A percentile compares a stretch with the other conserved stretches of the same genome.
These are phyloP conservation scores for Leptoxyphium fumago DNA, from an alignment of 2,329 filamentous ascomycete genomes.

Conservation along the genomic window DNA sequence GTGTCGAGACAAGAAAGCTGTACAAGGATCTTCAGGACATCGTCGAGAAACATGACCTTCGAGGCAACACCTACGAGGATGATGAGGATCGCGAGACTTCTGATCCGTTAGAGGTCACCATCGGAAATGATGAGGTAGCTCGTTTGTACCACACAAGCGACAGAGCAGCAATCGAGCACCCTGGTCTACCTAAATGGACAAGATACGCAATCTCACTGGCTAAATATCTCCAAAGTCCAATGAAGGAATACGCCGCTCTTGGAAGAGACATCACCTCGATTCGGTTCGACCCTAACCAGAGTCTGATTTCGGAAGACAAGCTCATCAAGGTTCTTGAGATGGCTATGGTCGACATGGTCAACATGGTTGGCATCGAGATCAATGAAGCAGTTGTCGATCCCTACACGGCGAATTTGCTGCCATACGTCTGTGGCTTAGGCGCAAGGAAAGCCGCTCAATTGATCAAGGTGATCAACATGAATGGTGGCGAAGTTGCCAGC, in stretches of 20 bases:
- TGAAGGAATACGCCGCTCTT: conserved; percentile 91
- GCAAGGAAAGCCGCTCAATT: conserved; percentile 78
- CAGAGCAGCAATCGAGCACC: conserved; percentile 65
- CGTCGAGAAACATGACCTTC: conserved; percentile 61
- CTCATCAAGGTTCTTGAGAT: conserved; percentile 76
- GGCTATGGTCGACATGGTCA: conserved; percentile 98
- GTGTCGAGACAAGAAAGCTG: conserved; percentile 70
- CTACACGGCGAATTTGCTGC: conserved; percentile 74
- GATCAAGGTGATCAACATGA: conserved; percentile 80
- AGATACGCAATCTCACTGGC: conserved; percentile 84
- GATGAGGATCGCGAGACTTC: conserved; percentile 54
- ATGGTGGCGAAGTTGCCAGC: conserved; percentile 71
- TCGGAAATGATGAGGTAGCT: conserved; percentile 96
- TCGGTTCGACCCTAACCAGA: conserved; percentile 78
- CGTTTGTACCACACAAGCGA: conserved; percentile 85
- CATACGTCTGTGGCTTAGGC: conserved; percentile 81
- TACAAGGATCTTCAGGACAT: conserved; percentile 69
- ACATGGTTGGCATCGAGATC: conserved; percentile 87
- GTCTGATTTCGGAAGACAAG: conserved; percentile 76
- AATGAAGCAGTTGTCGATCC: conserved; percentile 75
- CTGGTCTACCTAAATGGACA: conserved; percentile 60
- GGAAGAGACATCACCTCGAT: conserved; percentile 79
- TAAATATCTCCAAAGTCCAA: conserved; percentile 83
- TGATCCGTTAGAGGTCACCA: conserved; percentile 72
- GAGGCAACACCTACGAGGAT: conserved; percentile 68